Percentiles rank a stretch among this genome's conserved stretches.
Evolutionary conservation across 2,329 filamentous ascomycete species (phyloP).

Genomic region (Bretziella fagacearum): DNA sequence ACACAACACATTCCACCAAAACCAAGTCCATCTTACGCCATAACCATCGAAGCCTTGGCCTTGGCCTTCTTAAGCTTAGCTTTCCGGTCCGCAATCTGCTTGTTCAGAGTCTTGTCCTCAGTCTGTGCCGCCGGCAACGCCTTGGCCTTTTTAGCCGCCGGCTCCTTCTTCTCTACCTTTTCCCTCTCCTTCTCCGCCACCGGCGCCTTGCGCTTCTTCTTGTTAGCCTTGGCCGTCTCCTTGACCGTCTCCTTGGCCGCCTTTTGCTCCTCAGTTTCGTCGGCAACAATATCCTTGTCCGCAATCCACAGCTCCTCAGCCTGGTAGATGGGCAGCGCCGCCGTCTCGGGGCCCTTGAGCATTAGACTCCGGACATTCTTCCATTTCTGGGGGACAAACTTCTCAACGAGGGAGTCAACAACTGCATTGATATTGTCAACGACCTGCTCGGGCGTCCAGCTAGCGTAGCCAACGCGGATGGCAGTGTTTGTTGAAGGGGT

Average conservation of each 20-base stretch:
- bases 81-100: slow-evolving; percentile 44
- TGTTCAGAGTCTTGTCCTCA: slow-evolving; percentile 36
- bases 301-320: slow-evolving; percentile 84
- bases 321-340: slow-evolving; percentile 84
- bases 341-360: slow-evolving; percentile 79
- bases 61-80: slow-evolving; percentile 41
- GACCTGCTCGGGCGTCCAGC: slow-evolving; percentile 58
- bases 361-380: slow-evolving; percentile 69
- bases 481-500: slow-evolving; percentile 63
- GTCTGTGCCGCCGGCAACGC: slow-evolving; percentile 19
- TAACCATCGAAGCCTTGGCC: slow-evolving; percentile 17
- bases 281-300: slow-evolving; percentile 53
- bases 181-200: slow-evolving; percentile 15
- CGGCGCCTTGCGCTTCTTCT: slow-evolving; percentile 32
- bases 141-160: slow-evolving; percentile 28
- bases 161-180: slow-evolving; percentile 20
- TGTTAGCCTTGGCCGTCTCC: slow-evolving; percentile 35
- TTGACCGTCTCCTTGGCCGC: slow-evolving; percentile 25
- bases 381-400: slow-evolving; percentile 75
- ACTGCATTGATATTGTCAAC: slow-evolving; percentile 67
- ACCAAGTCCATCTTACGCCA: slow-evolving; percentile 1
- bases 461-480: slow-evolving; percentile 60
- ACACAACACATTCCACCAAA: not conserved
- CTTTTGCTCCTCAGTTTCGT: slow-evolving; percentile 33
- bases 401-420: slow-evolving; percentile 50